Percentiles rank a stretch among this genome's conserved stretches.
Conservation (phyloP, 2,329 filamentous ascomycete genomes). For the Talaromyces sp. region DNA sequence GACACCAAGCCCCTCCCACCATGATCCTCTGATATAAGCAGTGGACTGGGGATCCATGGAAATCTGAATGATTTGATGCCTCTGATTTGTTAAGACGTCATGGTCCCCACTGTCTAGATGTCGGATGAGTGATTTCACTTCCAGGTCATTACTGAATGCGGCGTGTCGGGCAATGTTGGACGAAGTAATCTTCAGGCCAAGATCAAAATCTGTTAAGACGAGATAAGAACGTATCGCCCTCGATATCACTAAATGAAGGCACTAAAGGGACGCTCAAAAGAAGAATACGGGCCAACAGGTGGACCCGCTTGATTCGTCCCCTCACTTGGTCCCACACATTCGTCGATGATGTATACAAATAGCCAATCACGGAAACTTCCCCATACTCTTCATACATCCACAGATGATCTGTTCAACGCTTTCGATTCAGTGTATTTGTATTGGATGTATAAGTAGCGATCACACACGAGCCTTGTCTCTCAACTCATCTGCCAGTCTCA, state of each 20-base stretch:
- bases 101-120: background rate
- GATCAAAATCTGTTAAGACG: background rate
- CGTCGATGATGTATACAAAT: background rate
- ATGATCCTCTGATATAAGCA: background rate
- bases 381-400: background rate
- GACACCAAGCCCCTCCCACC: background rate
- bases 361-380: slow-evolving; percentile 1
- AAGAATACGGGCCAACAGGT: background rate
- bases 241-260: background rate
- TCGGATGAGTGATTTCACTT: background rate
- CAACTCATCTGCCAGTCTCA: slow-evolving; percentile 68
- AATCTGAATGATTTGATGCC: background rate
- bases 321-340: background rate
- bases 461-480: slow-evolving; percentile 30
- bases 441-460: slow-evolving; percentile 7
- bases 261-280: background rate
- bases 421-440: background rate
- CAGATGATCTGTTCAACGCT: background rate
- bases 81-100: background rate
- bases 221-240: background rate
- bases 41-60: background rate
- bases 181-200: no score
- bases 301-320: background rate
- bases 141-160: background rate
- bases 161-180: no score